Evolutionary conservation across 2,329 filamentous ascomycete species (phyloP).

Genomic region (Cadophora sp.): DNA sequence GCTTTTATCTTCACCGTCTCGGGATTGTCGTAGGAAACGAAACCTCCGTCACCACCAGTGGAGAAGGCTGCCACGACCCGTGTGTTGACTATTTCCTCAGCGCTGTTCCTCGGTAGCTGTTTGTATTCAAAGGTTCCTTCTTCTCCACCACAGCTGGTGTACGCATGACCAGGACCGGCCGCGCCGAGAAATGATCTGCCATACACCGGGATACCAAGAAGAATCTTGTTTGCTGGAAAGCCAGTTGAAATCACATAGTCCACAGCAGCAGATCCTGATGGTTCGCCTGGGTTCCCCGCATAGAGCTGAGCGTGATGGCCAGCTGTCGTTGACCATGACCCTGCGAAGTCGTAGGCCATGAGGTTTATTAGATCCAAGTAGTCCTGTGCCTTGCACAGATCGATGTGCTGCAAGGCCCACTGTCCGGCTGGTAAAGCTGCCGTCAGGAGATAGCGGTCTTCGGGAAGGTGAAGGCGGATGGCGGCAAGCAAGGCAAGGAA

Average conservation of each 20-base stretch:
- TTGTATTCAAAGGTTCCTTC: conserved; percentile 78
- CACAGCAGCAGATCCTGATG: conserved; percentile 71
- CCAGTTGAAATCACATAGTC: conserved; percentile 69
- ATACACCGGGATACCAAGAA: conserved; percentile 78
- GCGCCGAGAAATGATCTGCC: conserved; percentile 77
- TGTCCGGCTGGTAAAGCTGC: conserved; percentile 74
- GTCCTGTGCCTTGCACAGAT: conserved; percentile 65
- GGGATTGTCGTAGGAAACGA: conserved; percentile 81
- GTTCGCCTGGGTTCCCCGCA: conserved; percentile 60
- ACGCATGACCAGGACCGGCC: conserved; percentile 68
- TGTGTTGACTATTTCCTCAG: conserved; percentile 73
- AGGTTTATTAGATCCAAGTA: conserved; percentile 80
- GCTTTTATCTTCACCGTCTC: conserved; percentile 80
- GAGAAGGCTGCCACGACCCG: conserved; percentile 74
- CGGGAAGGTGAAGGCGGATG: conserved; percentile 70
- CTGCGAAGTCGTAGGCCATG: conserved; percentile 82
- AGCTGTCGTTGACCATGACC: conserved; percentile 69
- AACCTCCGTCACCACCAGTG: conserved; percentile 75
- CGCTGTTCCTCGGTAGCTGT: conserved; percentile 66
- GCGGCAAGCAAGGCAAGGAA: conserved; percentile 73
- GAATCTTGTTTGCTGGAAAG: conserved; percentile 73
- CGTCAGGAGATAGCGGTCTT: conserved; percentile 72
- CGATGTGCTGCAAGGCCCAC: conserved; percentile 72
- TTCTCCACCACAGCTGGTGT: conserved; percentile 61
- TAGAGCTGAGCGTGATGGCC: conserved; percentile 82